Evolutionary conservation across 805 yeast species (phyloP), one percentile per base, ranked within the genome.

Genomic region (Hanseniaspora hatyaiensis): DNA sequence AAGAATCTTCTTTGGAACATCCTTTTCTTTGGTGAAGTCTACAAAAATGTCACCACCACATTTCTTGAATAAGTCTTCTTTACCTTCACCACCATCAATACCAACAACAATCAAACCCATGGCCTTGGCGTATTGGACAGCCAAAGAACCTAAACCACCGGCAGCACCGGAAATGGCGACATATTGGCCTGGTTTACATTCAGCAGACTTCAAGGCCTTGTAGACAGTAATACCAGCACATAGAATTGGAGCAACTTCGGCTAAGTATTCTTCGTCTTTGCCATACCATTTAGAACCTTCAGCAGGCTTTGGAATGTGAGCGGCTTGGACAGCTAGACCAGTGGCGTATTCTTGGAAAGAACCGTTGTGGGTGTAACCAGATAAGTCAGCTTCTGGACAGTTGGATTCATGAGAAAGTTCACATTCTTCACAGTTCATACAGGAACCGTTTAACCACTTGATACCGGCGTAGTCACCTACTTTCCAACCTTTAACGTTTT

Each of bases 141-240:
- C 86, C 54, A 81, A 65, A 33, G 84, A 69, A 59, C 88, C 89
- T 64, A 81, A 72, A 59, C 89, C 88, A 63, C 88, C 88, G 63
- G 77, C 83, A 53, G 86, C 87, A 68, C 89, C 88, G 50, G 85
- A 76, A 51, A 81, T 69, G 51, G 77, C 75, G 54, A 79, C 82
- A 79, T 80, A 80, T 63, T 81, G 77, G 59, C 89, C 87, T 16
- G 87, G 70, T 40, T 53, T 52, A 50, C 73, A 59, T 46, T 68
- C 62, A 45, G 82, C 78, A 41, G 77, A 71, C 67, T 77, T 77
- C 59, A 77, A 66, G 11, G 81, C 82, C 67, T 77, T 77, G 75
- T 75, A 77, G 39, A 74, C 82, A 44, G 82, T 77, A 57, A 78
- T 71, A 66, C 80, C 80, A 40, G 80, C 80, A 67, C 82, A 77